phyloP scores from a whole-genome alignment of 495 filamentous ascomycete genomes.

The Penicillium cinerascens region DNA sequence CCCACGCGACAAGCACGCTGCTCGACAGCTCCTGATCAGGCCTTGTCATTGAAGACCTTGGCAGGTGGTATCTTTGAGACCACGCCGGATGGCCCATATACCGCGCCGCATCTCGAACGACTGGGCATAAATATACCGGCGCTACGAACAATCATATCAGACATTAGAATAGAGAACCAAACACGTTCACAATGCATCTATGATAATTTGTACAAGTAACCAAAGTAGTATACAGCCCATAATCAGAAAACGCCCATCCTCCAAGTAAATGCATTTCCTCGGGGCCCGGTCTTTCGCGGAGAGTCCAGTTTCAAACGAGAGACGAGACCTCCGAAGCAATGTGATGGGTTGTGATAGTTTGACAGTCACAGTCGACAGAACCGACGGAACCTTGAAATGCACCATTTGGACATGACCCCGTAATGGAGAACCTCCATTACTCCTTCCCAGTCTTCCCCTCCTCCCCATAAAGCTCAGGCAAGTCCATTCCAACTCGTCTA shows the following conservation, averaged over 20 bases:
- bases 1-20: neutral
- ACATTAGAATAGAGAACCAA: neutral
- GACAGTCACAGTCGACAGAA: neutral
- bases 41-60: neutral
- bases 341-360: neutral
- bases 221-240: slow-evolving; percentile 5
- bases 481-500: slow-evolving; percentile 80
- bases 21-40: neutral
- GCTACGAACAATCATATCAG: neutral
- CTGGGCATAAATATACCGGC: neutral
- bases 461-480: slow-evolving; percentile 52
- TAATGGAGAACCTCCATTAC: neutral
- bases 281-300: neutral
- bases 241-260: neutral
- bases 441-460: slow-evolving; percentile 14
- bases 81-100: neutral
- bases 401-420: neutral
- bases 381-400: neutral
- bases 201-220: neutral
- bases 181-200: neutral
- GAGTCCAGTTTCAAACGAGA: neutral
- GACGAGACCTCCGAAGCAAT: neutral
- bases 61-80: neutral
- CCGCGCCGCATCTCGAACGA: neutral
- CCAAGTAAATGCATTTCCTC: neutral